Conservation (phyloP, 192 early-diverging fungal genomes). For the Gaertneriomyces sp. region DNA sequence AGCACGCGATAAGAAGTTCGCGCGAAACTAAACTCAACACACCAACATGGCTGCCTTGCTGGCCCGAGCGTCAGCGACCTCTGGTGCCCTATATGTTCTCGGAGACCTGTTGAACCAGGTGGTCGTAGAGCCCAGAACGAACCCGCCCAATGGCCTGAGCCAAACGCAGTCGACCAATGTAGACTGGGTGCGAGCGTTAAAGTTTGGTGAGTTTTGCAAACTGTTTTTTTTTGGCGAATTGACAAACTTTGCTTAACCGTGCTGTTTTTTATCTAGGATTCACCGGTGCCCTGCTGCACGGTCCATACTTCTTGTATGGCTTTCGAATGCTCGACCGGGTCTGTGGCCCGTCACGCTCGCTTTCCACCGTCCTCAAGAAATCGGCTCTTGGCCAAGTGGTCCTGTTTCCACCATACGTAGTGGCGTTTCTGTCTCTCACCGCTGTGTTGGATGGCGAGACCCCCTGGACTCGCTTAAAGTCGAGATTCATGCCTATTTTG, state of each 20-base stretch:
- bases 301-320: conserved; percentile 32
- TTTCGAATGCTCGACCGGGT: conserved; percentile 30
- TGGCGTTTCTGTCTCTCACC: conserved; percentile 14
- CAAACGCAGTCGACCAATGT: not conserved
- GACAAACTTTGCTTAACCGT: not conserved
- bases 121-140: conserved; percentile 14
- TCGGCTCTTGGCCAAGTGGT: conserved; percentile 14
- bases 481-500: conserved; percentile 18
- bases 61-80: conserved; percentile 20
- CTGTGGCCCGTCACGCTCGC: conserved; percentile 11
- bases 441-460: conserved; percentile 18
- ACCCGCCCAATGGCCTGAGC: not conserved
- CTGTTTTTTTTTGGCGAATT: not conserved
- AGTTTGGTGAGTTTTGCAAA: conserved; percentile 20
- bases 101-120: conserved; percentile 33
- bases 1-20: no score
- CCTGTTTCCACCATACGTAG: conserved; percentile 24
- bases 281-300: conserved; percentile 34
- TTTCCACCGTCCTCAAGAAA: conserved; percentile 25
- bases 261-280: conserved; percentile 17
- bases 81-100: conserved; percentile 24
- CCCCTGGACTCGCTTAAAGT: conserved; percentile 13
- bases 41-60: not conserved
- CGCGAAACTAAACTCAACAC: not conserved
- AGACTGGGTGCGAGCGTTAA: conserved; percentile 22